A percentile compares a stretch with the other conserved stretches of the same genome.
Conservation (phyloP, 176 grass and related monocot genomes). For the Themeda triandra region DNA sequence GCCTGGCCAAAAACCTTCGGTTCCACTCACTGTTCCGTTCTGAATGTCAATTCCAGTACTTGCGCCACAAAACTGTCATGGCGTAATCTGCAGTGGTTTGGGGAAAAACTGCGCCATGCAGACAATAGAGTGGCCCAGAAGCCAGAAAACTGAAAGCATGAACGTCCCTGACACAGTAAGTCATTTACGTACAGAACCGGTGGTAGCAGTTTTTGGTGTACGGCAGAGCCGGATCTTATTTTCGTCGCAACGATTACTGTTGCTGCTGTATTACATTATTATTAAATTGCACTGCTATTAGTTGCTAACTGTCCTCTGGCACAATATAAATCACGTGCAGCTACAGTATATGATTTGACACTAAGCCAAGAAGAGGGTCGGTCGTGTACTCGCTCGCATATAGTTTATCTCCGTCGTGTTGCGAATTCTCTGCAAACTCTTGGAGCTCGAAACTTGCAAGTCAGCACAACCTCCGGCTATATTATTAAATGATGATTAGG, state of each 20-base stretch:
- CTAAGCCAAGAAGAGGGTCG: background rate
- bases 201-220: background rate
- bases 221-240: background rate
- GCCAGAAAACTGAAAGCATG: background rate
- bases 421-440: background rate
- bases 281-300: too few species aligned
- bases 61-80: background rate
- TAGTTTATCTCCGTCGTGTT: background rate
- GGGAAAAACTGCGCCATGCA: background rate
- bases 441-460: slow-evolving; percentile 1
- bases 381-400: background rate
- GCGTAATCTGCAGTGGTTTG: background rate
- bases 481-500: background rate
- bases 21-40: background rate
- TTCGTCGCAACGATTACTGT: background rate
- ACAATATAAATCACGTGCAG: background rate
- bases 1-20: background rate
- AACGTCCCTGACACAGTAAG: background rate
- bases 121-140: background rate
- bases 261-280: background rate
- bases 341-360: background rate
- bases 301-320: background rate
- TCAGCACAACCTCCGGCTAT: background rate
- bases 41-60: background rate
- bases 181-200: background rate